Base-by-base conservation (phyloP, 1,139 yeast genomes). In the Wickerhamiella infanticola region DNA sequence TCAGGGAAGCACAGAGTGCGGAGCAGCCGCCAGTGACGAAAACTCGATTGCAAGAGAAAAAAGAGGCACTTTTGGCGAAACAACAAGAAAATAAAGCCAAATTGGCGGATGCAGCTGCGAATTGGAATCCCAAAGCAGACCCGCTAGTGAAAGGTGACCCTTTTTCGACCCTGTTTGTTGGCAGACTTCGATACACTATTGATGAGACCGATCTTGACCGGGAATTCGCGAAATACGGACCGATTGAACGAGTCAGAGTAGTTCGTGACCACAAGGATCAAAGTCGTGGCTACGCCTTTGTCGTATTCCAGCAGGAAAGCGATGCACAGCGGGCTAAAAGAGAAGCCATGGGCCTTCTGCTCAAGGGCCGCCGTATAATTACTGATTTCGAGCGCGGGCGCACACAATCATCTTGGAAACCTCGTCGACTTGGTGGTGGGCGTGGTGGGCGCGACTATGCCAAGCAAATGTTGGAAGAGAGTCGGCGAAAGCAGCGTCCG, bases 341-440 rank as follows among this genome's bases (percentile, higher is more conserved):
- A 35, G 77, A 71, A 37, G 71, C 75, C 35, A 74, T 79, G 31
- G 76, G 84, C 0, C 60, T 75, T 26, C 74, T 60, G 11, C 60
- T 78, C 23, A 67, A 69, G 35, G 74, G 70, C 5, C 65, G 86
- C 40, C 66, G 72, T 4, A 69, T 81, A 3, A 62, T 85, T 24
- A 85, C 82, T 1, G 98, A 90, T 60, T 77, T 79, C 29, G 97
- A 86, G 58, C 67, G 96, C 47, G 94, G 94, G 1, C 65, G 96
- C 35, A 65, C 81, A 0, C 75, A 77, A 11, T 73, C 81, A 49
- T 73, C 72, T 51, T 90, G 95, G 94, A 74, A 73, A 50, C 98
- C 98, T 0, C 63, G 88, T 58, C 60, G 82, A 48, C 63, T 81
- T 1, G 88, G 85, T 1, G 90, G 90, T 3, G 88, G 88, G 0